A percentile compares a stretch with the other conserved stretches of the same genome.
phyloP scores from a whole-genome alignment of 148 eudicot species.

The Linanthus parryae region DNA sequence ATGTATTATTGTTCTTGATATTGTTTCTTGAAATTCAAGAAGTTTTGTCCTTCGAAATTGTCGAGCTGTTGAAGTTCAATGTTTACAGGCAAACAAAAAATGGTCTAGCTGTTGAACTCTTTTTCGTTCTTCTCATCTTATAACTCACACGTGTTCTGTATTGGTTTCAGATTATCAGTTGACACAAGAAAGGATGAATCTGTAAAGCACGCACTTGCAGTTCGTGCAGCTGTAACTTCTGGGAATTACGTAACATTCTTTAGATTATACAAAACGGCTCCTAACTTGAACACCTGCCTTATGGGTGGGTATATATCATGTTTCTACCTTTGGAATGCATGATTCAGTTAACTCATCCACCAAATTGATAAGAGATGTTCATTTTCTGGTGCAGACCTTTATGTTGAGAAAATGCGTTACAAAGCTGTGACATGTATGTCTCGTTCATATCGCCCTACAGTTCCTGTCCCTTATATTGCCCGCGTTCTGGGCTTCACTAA shows the following conservation, averaged over 20 bases:
- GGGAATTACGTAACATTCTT: slow-evolving; percentile 86
- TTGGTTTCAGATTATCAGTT: slow-evolving; percentile 54
- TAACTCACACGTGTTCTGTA: slow-evolving; percentile 5
- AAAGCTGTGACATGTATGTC: slow-evolving; percentile 82
- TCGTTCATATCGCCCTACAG: slow-evolving; percentile 88
- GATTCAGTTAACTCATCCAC: no score
- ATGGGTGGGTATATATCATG: slow-evolving; percentile 58
- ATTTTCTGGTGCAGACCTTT: slow-evolving; percentile 52
- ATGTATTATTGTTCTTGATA: no score
- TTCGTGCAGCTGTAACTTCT: slow-evolving; percentile 79
- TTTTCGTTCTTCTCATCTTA: no score
- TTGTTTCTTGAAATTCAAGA: no score
- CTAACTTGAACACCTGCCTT: slow-evolving; percentile 67
- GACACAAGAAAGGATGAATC: slow-evolving; percentile 70
- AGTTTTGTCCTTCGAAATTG: no score
- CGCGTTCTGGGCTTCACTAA: slow-evolving; percentile 69
- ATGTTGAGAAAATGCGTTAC: slow-evolving; percentile 87
- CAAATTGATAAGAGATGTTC: no score
- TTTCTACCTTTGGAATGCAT: no score
- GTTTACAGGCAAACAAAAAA: no score
- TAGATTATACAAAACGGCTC: slow-evolving; percentile 79
- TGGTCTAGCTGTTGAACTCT: no score
- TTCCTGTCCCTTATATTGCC: slow-evolving; percentile 72
- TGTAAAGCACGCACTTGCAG: slow-evolving; percentile 88
- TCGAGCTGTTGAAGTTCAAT: no score